Conservation (phyloP, 2,329 filamentous ascomycete genomes). For the Aspergillus brasiliensis region DNA sequence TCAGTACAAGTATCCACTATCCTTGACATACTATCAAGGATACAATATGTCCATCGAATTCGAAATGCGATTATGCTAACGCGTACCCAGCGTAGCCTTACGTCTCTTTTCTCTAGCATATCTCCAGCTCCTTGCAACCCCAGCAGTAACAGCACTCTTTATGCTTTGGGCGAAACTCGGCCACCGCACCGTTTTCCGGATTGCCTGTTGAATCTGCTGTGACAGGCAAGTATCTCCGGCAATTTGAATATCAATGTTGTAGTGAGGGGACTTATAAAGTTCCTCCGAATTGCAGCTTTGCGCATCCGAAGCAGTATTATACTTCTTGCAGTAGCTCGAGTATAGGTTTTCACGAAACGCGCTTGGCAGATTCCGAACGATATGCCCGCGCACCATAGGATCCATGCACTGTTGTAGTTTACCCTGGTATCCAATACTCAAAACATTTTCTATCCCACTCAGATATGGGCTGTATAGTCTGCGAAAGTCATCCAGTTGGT, state of each 20-base stretch:
- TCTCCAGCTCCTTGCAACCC: conserved; percentile 14
- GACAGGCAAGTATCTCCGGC: background rate
- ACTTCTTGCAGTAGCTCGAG: background rate
- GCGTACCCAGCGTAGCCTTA: background rate
- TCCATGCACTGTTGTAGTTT: background rate
- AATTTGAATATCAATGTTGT: background rate
- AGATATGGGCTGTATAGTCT: background rate
- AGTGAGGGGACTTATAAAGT: no score
- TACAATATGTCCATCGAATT: no score
- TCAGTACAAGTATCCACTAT: no score
- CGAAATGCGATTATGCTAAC: no score
- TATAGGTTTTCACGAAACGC: background rate
- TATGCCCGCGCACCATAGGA: background rate
- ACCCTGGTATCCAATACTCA: background rate
- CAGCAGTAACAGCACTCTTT: background rate
- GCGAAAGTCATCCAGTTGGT: background rate
- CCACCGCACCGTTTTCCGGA: background rate
- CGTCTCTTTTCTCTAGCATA: background rate
- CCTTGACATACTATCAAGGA: no score
- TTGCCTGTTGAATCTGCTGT: background rate
- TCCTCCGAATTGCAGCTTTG: no score
- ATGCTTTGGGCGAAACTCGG: background rate
- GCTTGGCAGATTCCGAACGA: background rate
- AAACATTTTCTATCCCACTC: background rate
- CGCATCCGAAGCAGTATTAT: no score